Base-by-base conservation (phyloP, 2,329 filamentous ascomycete genomes). In the Colletotrichum sp. region DNA sequence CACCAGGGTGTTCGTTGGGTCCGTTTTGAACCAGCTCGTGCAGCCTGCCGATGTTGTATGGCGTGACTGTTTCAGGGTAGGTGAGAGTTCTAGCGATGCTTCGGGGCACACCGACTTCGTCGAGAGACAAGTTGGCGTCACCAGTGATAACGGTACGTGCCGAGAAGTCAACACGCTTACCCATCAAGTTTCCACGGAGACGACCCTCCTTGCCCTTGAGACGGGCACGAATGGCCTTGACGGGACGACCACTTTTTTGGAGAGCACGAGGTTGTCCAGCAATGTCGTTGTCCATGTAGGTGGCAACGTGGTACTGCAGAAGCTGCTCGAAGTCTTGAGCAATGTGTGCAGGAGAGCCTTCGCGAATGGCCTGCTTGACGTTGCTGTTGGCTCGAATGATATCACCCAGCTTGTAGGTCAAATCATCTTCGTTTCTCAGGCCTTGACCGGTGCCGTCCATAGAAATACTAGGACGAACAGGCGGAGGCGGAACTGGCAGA, bases 211-310 rank as follows among this genome's bases (percentile, higher is more conserved):
- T 99, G 78, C 98, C 98, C 92, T 99, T 99, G 84, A 99, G 90
- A 86, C 97, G 96, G 77, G 96, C 96, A 81, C 98, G 95, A 79
- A 99, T 98, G 18, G 97, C 96, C 88, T 99, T 99, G 80, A 99
- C 94, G 1, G 98, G 96, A 82, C 98, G 93, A 64, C 98, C 98
- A 72, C 96, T 98, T 89, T 99, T 99, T 83, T 99, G 98, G 82
- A 99, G 89, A 4, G 97, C 96, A 80, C 97, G 96, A 4, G 97
- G 97, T 80, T 98, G 93, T 66, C 96, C 96, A 78, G 98, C 97
- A 85, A 99, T 98, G 84, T 99, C 96, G 81, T 99, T 99, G 86
- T 99, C 97, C 98, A 99, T 99, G 86, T 98, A 98, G 1, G 98
- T 99, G 59, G 98, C 98, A 76, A 99, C 96, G 82, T 99, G 98